phyloP scores from a whole-genome alignment of 2,329 filamentous ascomycete genomes.

The Gremmenia infestans region DNA sequence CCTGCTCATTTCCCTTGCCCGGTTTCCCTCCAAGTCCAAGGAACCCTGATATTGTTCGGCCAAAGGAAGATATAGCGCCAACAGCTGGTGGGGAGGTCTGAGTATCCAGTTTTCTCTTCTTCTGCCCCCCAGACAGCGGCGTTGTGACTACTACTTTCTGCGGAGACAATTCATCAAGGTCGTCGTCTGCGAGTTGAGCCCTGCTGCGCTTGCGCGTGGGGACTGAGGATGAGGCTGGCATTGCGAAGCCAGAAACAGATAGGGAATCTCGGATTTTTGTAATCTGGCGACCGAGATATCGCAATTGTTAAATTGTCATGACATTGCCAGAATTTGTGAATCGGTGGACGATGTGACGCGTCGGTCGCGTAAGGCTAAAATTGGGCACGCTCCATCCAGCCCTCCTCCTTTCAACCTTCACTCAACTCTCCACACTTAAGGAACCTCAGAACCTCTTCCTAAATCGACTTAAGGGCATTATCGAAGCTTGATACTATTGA shows the following conservation, averaged over 20 bases:
- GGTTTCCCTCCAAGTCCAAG: background rate
- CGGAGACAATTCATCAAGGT: slow-evolving; percentile 16
- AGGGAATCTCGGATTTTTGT: background rate
- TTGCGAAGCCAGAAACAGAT: background rate
- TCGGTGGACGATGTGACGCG: too few relatives aligned
- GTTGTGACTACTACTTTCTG: slow-evolving; percentile 1
- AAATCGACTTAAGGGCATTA: too few relatives aligned
- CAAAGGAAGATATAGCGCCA: background rate
- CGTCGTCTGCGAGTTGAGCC: slow-evolving; percentile 15
- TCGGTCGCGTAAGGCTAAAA: too few relatives aligned
- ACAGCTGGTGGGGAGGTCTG: slow-evolving; percentile 5
- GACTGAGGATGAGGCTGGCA: slow-evolving; percentile 2
- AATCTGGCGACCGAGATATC: background rate
- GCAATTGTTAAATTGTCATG: background rate
- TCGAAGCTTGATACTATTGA: too few relatives aligned
- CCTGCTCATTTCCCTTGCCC: slow-evolving; percentile 4
- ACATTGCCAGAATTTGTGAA: too few relatives aligned
- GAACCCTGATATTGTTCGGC: background rate
- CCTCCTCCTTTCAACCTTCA: too few relatives aligned
- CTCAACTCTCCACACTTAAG: too few relatives aligned
- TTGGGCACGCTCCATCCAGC: too few relatives aligned
- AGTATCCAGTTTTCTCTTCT: slow-evolving; percentile 15
- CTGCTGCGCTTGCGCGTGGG: slow-evolving; percentile 18
- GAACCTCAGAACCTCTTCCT: too few relatives aligned
- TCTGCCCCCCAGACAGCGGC: slow-evolving; percentile 9